A percentile compares a stretch with the other conserved stretches of the same genome.
Conservation (phyloP, 1,284 basidiomycete genomes). For the Takashimella tepidaria region DNA sequence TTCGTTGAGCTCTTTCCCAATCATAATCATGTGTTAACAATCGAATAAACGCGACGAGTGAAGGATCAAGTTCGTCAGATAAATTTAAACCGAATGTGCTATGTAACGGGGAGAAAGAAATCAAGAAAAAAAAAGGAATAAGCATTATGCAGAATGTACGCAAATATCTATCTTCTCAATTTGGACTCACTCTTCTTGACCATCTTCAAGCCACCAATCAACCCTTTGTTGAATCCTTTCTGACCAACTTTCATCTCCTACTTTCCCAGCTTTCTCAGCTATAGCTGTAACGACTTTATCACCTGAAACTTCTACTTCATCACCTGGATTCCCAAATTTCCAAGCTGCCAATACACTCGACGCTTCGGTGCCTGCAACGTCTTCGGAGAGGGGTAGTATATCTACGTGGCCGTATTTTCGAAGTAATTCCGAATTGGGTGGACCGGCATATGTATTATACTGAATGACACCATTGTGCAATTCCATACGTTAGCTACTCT, state of each 20-base stretch:
- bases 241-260: constrained; percentile 9
- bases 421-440: constrained; percentile 89
- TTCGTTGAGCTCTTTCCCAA: constrained; percentile 61
- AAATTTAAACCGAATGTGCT: constrained; percentile 61
- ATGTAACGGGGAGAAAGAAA: neutral
- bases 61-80: constrained; percentile 55
- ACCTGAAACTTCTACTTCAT: constrained; percentile 78
- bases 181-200: constrained; percentile 79
- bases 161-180: too few species aligned
- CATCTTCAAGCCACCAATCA: constrained; percentile 86
- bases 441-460: constrained; percentile 96
- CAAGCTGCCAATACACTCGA: constrained; percentile 23
- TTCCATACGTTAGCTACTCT: too few species aligned
- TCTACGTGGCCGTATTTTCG: constrained; percentile 94
- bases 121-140: too few species aligned
- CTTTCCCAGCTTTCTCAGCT: constrained; percentile 23
- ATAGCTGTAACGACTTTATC: constrained; percentile 63
- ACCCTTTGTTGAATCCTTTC: constrained; percentile 52
- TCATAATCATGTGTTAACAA: constrained; percentile 63
- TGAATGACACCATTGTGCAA: constrained; percentile 35
- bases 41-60: constrained; percentile 65
- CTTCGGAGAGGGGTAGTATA: constrained; percentile 55
- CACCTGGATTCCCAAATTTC: constrained; percentile 68
- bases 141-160: neutral
- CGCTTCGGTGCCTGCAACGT: constrained; percentile 19